Base-by-base conservation (phyloP, 2,329 filamentous ascomycete species). In the Penicillium rolfsii region DNA sequence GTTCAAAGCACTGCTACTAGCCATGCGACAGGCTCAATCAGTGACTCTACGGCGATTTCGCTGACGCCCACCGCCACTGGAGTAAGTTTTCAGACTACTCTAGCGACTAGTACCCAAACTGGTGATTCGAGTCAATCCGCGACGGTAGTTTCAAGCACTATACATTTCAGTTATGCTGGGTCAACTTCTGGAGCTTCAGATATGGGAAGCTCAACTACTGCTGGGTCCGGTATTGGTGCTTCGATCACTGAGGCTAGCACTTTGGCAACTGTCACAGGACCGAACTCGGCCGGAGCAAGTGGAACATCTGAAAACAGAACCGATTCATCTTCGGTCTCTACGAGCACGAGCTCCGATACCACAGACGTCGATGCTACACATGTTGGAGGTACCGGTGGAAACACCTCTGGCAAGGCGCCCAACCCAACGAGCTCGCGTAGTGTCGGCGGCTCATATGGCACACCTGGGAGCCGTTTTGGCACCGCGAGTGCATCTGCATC, bases 201-300 rank as follows among this genome's bases (percentile, higher is more conserved):
- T 9, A 11, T 6, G 28, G 24, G 6, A n/a, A 11, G 24, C 16
- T 50, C 46, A 7, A 43, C 19, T 1, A 26, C 38, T 24, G n/a
- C 22, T 11, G 28, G 24, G 9, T 22, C 48, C 11, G 54, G 30
- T 12, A 43, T 41, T 9, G 22, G 38, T 1, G 12, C 5, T 8
- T 35, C 19, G 1, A 56, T 8, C 14, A 55, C 16, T 9, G 41
- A 11, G n/a, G 9, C 16, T 3, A 52, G 24, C 33, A 53, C 52
- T 28, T 24, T 12, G 19, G 49, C 40, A 12, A 48, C 28, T 6
- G 33, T 56, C 45, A 49, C 22, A 4, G 24, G 46, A 3, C 35
- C 59, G 5, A 50, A 36, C 11, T 22, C 55, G n/a, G n/a, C n/a
- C 2, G 38, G 53, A 22, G n/a, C 45, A 48, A 58, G 54, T 43